Conservation (phyloP, 768 basidiomycete genomes). For the Rhizopogon vulgaris region DNA sequence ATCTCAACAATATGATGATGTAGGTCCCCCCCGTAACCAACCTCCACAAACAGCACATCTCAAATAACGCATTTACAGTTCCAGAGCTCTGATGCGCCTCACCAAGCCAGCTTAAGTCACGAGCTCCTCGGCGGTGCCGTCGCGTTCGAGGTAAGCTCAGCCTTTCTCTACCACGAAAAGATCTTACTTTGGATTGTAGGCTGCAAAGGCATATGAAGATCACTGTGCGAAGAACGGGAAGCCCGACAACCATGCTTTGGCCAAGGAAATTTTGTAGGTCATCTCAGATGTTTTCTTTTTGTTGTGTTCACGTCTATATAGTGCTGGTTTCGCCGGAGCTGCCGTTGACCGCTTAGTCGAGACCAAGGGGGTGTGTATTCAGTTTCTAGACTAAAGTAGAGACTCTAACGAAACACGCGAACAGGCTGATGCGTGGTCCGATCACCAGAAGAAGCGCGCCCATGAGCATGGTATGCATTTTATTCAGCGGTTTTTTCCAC, state of each 20-base stretch:
- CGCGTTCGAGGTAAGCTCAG: slow-evolving; percentile 5
- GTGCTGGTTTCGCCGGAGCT: slow-evolving; percentile 4
- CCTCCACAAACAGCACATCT: neutral
- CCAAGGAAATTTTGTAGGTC: slow-evolving; percentile 8
- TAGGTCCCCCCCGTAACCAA: neutral
- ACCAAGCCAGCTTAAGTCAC: neutral
- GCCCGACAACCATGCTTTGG: slow-evolving; percentile 6
- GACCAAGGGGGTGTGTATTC: slow-evolving; percentile 6
- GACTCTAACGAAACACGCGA: neutral
- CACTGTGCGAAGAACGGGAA: slow-evolving; percentile 1
- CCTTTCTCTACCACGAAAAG: neutral
- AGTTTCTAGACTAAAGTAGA: neutral
- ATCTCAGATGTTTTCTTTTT: neutral
- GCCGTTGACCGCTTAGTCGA: slow-evolving; percentile 7
- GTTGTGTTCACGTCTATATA: neutral
- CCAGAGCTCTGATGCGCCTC: neutral
- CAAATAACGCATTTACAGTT: neutral
- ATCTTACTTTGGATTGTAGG: neutral
- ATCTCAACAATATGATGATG: neutral
- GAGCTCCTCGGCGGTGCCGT: slow-evolving; percentile 4
- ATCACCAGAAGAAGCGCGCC: neutral
- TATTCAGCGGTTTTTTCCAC: neutral
- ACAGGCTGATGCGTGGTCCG: neutral
- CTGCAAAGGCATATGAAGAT: slow-evolving; percentile 10
- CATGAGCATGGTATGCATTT: neutral